phyloP scores from a whole-genome alignment of 352 stramenopile genomes.

The Saprolegnia parasitica region DNA sequence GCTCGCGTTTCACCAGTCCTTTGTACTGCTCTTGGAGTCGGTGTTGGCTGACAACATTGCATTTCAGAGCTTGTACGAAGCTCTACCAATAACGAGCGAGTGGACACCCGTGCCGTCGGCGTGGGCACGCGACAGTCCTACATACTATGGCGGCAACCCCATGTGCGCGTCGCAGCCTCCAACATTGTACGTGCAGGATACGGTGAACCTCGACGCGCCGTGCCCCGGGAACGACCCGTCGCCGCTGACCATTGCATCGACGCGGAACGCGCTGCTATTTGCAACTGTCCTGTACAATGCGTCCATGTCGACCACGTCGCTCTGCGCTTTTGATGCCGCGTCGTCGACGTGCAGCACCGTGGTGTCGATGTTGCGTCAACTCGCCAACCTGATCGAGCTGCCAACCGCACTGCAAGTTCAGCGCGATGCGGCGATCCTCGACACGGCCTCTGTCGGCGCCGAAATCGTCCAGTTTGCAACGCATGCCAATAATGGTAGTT shows the following conservation, averaged over 20 bases:
- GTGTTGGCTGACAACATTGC: background rate
- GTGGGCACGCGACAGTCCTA: background rate
- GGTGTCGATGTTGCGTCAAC: no score
- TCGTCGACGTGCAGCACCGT: no score
- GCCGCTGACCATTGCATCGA: background rate
- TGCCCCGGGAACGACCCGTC: background rate
- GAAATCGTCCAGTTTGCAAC: background rate
- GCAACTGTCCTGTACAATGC: background rate
- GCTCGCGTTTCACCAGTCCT: background rate
- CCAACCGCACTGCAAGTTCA: no score
- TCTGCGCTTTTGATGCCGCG: no score
- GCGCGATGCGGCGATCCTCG: no score
- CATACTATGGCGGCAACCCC: constrained; percentile 10
- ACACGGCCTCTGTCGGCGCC: no score
- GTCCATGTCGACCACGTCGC: no score
- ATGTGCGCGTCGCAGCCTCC: background rate
- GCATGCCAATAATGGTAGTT: background rate
- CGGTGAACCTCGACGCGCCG: background rate
- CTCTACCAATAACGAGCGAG: background rate
- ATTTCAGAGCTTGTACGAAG: background rate
- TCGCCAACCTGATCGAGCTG: no score
- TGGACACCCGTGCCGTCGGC: background rate
- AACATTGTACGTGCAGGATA: background rate
- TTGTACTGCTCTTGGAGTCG: background rate
- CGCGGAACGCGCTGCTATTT: background rate